Conservation (phyloP, 495 filamentous ascomycete genomes). For the Parathielavia appendiculata region DNA sequence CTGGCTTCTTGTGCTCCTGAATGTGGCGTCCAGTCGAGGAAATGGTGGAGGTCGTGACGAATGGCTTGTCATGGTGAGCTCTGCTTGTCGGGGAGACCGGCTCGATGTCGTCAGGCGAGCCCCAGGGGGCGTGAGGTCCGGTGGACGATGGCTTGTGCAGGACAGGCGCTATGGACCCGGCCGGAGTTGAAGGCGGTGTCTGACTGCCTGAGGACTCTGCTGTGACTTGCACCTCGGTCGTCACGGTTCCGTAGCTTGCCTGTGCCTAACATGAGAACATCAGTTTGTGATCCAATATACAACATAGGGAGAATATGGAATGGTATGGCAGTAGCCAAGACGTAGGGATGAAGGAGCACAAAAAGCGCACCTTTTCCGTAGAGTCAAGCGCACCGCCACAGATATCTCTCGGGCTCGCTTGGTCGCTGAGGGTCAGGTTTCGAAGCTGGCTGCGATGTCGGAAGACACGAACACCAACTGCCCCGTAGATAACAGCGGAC, state of each 20-base stretch:
- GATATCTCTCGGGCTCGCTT: constrained; percentile 21
- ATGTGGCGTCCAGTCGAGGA: constrained; percentile 2
- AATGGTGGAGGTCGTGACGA: constrained; percentile 25
- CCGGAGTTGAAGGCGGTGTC: constrained; percentile 11
- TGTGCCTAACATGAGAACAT: background rate
- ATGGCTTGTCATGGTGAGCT: constrained; percentile 8
- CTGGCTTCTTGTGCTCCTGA: background rate
- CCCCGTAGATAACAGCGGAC: constrained; percentile 65
- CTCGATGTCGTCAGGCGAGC: constrained; percentile 12
- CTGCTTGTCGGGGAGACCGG: constrained; percentile 2
- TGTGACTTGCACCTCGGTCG: constrained; percentile 35
- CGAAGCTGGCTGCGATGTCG: constrained; percentile 52
- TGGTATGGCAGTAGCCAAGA: background rate
- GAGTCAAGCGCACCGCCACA: constrained; percentile 27
- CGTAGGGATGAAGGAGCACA: background rate
- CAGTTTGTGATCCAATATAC: background rate
- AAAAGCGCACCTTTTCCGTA: constrained; percentile 38
- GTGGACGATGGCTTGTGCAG: constrained; percentile 1
- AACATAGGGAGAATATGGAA: constrained; percentile 4
- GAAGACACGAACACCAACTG: constrained; percentile 66
- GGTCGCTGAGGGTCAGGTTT: constrained; percentile 43
- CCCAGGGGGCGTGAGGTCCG: constrained; percentile 17
- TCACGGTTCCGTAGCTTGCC: constrained; percentile 31
- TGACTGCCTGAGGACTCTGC: constrained; percentile 24
- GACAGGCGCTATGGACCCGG: constrained; percentile 17